Evolutionary conservation across 108 stramenopile genomes (phyloP).

Genomic region (Cyclostephanos invisitatus): DNA sequence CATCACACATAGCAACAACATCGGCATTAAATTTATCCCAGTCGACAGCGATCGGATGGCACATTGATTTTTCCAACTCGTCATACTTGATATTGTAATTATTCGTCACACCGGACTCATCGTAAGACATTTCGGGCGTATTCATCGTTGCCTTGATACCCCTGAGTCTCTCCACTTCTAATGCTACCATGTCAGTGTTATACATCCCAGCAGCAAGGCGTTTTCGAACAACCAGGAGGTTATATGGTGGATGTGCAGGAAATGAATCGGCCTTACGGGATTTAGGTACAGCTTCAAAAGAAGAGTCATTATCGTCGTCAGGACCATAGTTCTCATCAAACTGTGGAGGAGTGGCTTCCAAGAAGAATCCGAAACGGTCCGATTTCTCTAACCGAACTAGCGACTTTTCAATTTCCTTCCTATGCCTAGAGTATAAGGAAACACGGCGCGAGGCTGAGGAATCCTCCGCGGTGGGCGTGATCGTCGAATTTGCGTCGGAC

Average conservation of each 20-base stretch:
- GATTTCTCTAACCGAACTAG: constrained; percentile 67
- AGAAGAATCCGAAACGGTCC: constrained; percentile 75
- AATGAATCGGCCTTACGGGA: constrained; percentile 15
- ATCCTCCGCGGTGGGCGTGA: constrained; percentile 8
- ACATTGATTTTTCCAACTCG: constrained; percentile 42
- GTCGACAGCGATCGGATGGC: constrained; percentile 67
- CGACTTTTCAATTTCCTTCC: constrained; percentile 73
- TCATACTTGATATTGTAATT: constrained; percentile 16
- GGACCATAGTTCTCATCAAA: constrained; percentile 59
- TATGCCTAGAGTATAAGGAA: constrained; percentile 65
- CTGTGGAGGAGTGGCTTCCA: constrained; percentile 61
- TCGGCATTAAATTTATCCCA: constrained; percentile 76
- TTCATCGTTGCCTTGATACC: constrained; percentile 38
- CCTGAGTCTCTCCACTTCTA: constrained; percentile 49
- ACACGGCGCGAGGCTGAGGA: constrained; percentile 13
- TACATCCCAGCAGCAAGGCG: constrained; percentile 69
- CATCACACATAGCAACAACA: constrained; percentile 72
- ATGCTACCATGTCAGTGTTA: constrained; percentile 58
- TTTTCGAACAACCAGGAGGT: constrained; percentile 64
- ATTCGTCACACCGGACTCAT: background rate
- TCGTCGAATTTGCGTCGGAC: constrained; percentile 20
- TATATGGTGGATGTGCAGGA: constrained; percentile 64
- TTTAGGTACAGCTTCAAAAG: constrained; percentile 1
- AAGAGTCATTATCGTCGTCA: constrained; percentile 26
- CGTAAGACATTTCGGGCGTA: constrained; percentile 8